A percentile compares a stretch with the other conserved stretches of the same genome.
These are phyloP conservation scores for Phaseolus coccineus DNA, from an alignment of 331 rosid genomes.

Conservation along the genomic window DNA sequence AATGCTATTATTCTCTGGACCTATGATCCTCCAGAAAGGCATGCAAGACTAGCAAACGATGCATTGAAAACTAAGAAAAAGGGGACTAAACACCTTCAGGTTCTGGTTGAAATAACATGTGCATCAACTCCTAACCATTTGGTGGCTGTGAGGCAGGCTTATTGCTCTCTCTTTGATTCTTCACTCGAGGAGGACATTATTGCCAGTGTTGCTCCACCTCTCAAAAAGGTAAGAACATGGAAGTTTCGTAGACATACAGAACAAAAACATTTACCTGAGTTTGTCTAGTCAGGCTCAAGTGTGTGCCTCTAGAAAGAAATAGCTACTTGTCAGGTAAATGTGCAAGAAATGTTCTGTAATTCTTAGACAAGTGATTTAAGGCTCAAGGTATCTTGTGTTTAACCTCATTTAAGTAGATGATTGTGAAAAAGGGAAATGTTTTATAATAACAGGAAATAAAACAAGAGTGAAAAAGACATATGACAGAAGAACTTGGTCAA, in stretches of 20 bases:
- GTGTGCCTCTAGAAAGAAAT: background rate
- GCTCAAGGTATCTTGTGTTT: background rate
- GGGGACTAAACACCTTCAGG: conserved; percentile 58
- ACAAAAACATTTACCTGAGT: conserved; percentile 5
- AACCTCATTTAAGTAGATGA: background rate
- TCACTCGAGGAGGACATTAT: conserved; percentile 91
- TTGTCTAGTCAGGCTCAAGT: background rate
- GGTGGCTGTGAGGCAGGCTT: conserved; percentile 81
- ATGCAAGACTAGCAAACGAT: conserved; percentile 70
- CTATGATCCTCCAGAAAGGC: conserved; percentile 81
- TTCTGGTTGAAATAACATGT: conserved; percentile 87
- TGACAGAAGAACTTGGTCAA: conserved; percentile 9
- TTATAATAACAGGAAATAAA: background rate
- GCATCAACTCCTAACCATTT: conserved; percentile 85
- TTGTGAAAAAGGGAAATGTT: background rate
- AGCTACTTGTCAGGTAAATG: background rate
- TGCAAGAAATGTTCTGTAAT: background rate
- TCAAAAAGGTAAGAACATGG: conserved; percentile 68
- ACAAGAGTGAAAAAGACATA: background rate
- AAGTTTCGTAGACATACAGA: conserved; percentile 10
- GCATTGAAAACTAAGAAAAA: conserved; percentile 60
- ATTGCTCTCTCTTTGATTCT: conserved; percentile 70
- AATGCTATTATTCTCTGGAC: conserved; percentile 79
- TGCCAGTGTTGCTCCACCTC: conserved; percentile 60
- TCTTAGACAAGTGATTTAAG: background rate